Percentiles rank a stretch among this genome's conserved stretches.
Conservation (phyloP, 2,329 filamentous ascomycete species). For the Fusarium zealandicum region DNA sequence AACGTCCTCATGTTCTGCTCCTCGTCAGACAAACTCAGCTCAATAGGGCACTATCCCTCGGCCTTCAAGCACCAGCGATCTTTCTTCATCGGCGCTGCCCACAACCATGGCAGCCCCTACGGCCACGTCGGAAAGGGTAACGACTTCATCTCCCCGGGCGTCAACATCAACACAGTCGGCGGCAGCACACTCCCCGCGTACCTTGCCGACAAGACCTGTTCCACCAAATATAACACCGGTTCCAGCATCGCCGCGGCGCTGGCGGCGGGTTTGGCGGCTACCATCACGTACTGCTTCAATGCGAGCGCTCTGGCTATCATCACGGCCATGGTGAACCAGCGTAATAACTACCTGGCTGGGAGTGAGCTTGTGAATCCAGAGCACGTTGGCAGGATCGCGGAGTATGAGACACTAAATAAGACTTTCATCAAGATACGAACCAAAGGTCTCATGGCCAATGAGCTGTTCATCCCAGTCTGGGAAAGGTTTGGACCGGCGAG, state of each 20-base stretch:
- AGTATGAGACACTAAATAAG: background rate
- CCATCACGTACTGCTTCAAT: slow-evolving; percentile 40
- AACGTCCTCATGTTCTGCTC: slow-evolving; percentile 23
- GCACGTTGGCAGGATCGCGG: background rate
- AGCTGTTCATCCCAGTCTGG: background rate
- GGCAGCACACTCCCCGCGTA: background rate
- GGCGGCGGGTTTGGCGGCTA: slow-evolving; percentile 40
- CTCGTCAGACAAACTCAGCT: background rate
- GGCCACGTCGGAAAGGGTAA: background rate
- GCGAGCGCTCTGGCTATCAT: background rate
- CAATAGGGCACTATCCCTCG: slow-evolving; percentile 6
- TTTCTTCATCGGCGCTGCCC: slow-evolving; percentile 18
- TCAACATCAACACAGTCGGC: background rate
- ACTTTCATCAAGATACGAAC: background rate
- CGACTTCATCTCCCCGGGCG: slow-evolving; percentile 8
- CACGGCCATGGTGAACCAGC: background rate
- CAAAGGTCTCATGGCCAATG: background rate
- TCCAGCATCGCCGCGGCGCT: slow-evolving; percentile 42
- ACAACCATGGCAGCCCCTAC: slow-evolving; percentile 10
- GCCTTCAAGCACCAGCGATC: background rate
- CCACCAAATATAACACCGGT: slow-evolving; percentile 16
- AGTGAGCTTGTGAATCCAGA: background rate
- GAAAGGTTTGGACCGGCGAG: background rate
- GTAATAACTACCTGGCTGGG: background rate
- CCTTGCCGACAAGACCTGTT: background rate